Evolutionary conservation across 371 early-diverging fungal genomes (phyloP).

Genomic region (Phascolomyces articulosus): DNA sequence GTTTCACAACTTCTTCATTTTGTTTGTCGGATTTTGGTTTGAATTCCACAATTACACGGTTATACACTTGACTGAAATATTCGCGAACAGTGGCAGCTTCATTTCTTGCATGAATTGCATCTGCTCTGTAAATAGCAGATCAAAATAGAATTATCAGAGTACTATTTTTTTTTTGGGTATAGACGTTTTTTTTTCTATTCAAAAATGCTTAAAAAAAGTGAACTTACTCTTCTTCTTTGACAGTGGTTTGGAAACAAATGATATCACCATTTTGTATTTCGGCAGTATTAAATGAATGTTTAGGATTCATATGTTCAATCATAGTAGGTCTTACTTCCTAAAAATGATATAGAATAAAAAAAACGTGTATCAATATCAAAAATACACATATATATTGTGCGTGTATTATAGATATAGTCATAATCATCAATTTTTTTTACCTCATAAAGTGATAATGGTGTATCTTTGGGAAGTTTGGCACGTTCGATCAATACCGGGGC

Average conservation of each 20-base stretch:
- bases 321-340: conserved; percentile 87
- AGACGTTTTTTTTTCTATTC: too few relatives aligned
- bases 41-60: conserved; percentile 73
- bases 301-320: conserved; percentile 73
- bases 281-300: conserved; percentile 63
- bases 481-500: conserved; percentile 58
- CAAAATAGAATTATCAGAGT: too few relatives aligned
- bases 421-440: conserved; percentile 33
- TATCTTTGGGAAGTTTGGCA: conserved; percentile 58
- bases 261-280: conserved; percentile 89
- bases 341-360: neutral
- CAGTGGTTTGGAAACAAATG: conserved; percentile 74
- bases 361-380: neutral
- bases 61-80: conserved; percentile 71
- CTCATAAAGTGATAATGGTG: conserved; percentile 72
- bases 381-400: too few relatives aligned
- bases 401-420: too few relatives aligned
- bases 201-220: neutral
- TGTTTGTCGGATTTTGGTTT: conserved; percentile 53
- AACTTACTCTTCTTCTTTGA: conserved; percentile 61
- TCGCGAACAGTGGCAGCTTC: conserved; percentile 56
- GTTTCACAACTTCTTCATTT: conserved; percentile 12
- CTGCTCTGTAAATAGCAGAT: conserved; percentile 8
- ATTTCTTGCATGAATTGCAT: conserved; percentile 20
- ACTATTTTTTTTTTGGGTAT: too few relatives aligned